Evolutionary conservation across 352 stramenopile genomes (phyloP), one percentile per base, ranked within the genome.

Genomic region (Elongisporangium prolatum): DNA sequence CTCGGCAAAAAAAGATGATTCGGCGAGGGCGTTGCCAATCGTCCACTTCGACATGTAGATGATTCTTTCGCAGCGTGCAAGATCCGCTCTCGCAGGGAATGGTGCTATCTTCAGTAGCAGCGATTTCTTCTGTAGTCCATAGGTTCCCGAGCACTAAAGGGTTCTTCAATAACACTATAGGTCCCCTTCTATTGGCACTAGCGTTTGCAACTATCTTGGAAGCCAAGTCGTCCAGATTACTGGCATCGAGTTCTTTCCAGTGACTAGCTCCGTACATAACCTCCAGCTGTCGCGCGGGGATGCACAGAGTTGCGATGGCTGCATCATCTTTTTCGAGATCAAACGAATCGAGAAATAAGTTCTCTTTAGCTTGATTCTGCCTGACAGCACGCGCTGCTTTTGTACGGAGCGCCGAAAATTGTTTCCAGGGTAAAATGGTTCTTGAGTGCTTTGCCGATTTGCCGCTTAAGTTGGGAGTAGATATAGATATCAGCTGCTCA

Each of bases 391-490:
- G 68, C 3, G 76, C 65, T 3, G 71, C 62, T 52, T 83, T 68
- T 34, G 88, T 67, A 2, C 75, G 62, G 34, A 87, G 67, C 4
- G 74, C 72, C 0, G 81, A 78, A 13, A 74, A 74, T 28, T 83
- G 58, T 18, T 89, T 91, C 81, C 81, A 91, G 4, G 71, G 61
- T 1, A 91, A 57, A 24, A 78, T 72, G 44, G 84, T 79, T 4
- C 72, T 72, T 22, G 71, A 69, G 44, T 71, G 71, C 1, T 75
- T 61, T 17, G 28, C 55, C 8, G 22, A 53, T 24, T 44, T 50
- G 28, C 28, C 28, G 9, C 28, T 14, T 14, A 9, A 14, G 14
- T 6, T 40, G 28, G 28, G 28, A 40, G 14, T 5, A 13, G 28
- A 9, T 40, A 40, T 9, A 2, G 28, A 40, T 9, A 40, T 14